These are phyloP conservation scores for Delphinella strobiligena DNA, from an alignment of 2,329 filamentous ascomycete genomes.

Conservation along the genomic window DNA sequence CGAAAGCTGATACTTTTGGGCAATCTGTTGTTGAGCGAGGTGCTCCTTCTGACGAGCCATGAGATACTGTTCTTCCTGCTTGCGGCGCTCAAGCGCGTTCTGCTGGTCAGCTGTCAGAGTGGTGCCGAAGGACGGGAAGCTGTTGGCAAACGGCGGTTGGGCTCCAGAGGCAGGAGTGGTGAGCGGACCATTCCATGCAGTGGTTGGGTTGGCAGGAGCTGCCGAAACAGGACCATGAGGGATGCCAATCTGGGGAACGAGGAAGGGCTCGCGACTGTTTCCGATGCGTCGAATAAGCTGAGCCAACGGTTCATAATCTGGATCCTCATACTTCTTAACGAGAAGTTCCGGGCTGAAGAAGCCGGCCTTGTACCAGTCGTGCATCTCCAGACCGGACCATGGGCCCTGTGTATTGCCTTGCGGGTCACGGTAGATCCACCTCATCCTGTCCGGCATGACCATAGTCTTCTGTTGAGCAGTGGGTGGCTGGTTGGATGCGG, in stretches of 20 bases:
- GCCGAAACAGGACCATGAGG: constrained; percentile 65
- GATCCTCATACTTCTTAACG: constrained; percentile 88
- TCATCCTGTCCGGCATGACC: constrained; percentile 98
- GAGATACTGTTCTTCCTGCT: constrained; percentile 95
- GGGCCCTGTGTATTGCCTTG: constrained; percentile 86
- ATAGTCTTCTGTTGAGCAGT: constrained; percentile 67
- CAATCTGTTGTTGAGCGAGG: constrained; percentile 73
- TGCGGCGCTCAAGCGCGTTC: constrained; percentile 88
- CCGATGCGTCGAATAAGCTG: constrained; percentile 92
- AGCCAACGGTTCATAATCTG: constrained; percentile 86
- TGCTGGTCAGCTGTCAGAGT: constrained; percentile 96
- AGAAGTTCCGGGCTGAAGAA: constrained; percentile 93
- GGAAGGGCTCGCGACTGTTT: constrained; percentile 92
- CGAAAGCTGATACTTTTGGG: constrained; percentile 58
- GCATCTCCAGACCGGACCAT: constrained; percentile 96
- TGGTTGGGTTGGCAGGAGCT: constrained; percentile 33
- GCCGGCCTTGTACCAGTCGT: constrained; percentile 98
- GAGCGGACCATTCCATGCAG: constrained; percentile 17
- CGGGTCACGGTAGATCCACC: constrained; percentile 96
- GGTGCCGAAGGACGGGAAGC: constrained; percentile 92
- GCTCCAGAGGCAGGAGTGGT: constrained; percentile 24
- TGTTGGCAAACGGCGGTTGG: constrained; percentile 77
- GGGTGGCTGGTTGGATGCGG: constrained; percentile 56
- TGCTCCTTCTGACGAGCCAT: constrained; percentile 95
- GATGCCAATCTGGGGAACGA: constrained; percentile 94